Evolutionary conservation across 495 filamentous ascomycete genomes (phyloP).

Genomic region (Daldinia concentrica): DNA sequence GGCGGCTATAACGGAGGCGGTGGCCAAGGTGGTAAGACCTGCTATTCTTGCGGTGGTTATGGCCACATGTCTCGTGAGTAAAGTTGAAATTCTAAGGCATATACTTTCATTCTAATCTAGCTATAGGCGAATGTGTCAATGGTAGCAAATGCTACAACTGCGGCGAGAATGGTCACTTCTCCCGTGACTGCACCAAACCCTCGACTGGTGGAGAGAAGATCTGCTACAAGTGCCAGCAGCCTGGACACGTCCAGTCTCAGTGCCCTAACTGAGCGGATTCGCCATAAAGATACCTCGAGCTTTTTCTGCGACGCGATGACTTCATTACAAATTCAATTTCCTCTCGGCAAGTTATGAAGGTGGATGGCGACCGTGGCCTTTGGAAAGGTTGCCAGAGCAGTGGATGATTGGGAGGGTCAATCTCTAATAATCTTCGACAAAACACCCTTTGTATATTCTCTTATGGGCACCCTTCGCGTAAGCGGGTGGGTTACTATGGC

Average conservation of each 20-base stretch:
- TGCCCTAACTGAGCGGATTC: slow-evolving; percentile 71
- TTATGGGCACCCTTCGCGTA: slow-evolving; percentile 20
- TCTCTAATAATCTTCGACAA: slow-evolving; percentile 37
- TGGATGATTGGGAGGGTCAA: slow-evolving; percentile 37
- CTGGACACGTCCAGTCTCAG: slow-evolving; percentile 91
- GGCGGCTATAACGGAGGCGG: slow-evolving; percentile 62
- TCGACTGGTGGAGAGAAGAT: slow-evolving; percentile 83
- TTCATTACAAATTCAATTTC: slow-evolving; percentile 9
- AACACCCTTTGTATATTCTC: slow-evolving; percentile 40
- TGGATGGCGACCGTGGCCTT: slow-evolving; percentile 29
- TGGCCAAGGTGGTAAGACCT: slow-evolving; percentile 73
- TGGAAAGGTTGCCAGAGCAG: slow-evolving; percentile 39
- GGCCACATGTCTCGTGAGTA: slow-evolving; percentile 89
- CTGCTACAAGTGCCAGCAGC: slow-evolving; percentile 99
- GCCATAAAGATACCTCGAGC: slow-evolving; percentile 18
- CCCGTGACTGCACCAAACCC: slow-evolving; percentile 93
- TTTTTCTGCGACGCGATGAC: slow-evolving; percentile 49
- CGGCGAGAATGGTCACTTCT: slow-evolving; percentile 92
- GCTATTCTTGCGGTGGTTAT: slow-evolving; percentile 96
- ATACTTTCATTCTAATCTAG: slow-evolving; percentile 24
- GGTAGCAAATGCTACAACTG: slow-evolving; percentile 99
- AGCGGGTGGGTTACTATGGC: slow-evolving; percentile 21
- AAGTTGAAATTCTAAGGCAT: neutral
- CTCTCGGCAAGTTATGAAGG: slow-evolving; percentile 32
- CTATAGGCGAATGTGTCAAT: slow-evolving; percentile 85